Percentiles rank a stretch among this genome's conserved stretches.
Conservation (phyloP, 2,329 filamentous ascomycete species). For the Verticillium nonalfalfae region DNA sequence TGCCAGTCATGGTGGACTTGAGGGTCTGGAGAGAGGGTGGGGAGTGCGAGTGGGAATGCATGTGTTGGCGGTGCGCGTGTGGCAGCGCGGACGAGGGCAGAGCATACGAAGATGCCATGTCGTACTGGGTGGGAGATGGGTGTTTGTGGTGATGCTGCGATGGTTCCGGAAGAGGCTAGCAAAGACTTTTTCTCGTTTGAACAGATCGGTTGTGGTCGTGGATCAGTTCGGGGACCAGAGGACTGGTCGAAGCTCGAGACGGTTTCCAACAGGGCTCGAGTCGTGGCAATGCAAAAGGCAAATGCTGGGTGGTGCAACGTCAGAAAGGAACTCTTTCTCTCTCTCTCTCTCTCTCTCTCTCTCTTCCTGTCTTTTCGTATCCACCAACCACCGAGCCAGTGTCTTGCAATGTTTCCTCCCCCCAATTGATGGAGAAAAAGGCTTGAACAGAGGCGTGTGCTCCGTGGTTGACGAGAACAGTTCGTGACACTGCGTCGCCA, state of each 20-base stretch:
- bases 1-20: slow-evolving; percentile 20
- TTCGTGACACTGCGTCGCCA: not conserved
- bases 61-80: slow-evolving; percentile 37
- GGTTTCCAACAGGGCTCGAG: not conserved
- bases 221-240: not conserved
- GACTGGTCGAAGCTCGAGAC: not conserved
- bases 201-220: not conserved
- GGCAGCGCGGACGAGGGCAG: slow-evolving; percentile 45
- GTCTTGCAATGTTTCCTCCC: not conserved
- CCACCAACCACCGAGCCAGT: not conserved
- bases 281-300: not conserved
- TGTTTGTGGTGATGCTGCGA: not conserved
- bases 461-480: not conserved
- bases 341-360: no score
- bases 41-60: slow-evolving; percentile 31
- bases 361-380: not conserved
- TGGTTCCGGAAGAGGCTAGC: not conserved
- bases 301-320: not conserved
- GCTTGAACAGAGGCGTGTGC: not conserved
- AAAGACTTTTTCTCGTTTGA: not conserved
- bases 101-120: slow-evolving; percentile 46
- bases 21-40: slow-evolving; percentile 32
- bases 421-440: not conserved
- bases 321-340: not conserved
- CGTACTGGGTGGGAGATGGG: not conserved